These are phyloP conservation scores for Epichloe gansuensis DNA, from an alignment of 2,329 filamentous ascomycete genomes.

Conservation along the genomic window DNA sequence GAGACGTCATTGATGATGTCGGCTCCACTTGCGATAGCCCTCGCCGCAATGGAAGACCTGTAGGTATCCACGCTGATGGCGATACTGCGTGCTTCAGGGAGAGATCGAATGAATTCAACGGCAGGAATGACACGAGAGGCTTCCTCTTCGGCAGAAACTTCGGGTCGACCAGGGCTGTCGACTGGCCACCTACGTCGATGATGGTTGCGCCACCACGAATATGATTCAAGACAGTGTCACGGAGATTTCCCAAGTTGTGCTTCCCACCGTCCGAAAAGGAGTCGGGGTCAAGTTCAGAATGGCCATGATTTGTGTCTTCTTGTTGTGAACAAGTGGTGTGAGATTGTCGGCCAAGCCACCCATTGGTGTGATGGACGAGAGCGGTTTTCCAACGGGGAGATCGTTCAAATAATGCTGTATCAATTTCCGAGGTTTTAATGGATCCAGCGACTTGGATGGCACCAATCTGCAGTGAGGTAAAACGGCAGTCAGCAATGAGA, in stretches of 20 bases:
- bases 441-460: constrained; percentile 40
- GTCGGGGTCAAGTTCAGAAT: constrained; percentile 89
- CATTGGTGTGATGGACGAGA: constrained; percentile 49
- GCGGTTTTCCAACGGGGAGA: constrained; percentile 35
- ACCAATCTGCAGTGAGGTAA: constrained; percentile 32
- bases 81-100: constrained; percentile 50
- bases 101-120: constrained; percentile 58
- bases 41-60: constrained; percentile 68
- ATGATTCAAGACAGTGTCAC: constrained; percentile 46
- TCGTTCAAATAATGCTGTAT: constrained; percentile 50
- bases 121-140: constrained; percentile 64
- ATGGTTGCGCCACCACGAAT: constrained; percentile 65
- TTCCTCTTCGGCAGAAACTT: constrained; percentile 64
- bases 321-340: constrained; percentile 42
- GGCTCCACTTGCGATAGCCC: constrained; percentile 65
- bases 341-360: constrained; percentile 36
- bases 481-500: not conserved
- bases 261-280: constrained; percentile 88
- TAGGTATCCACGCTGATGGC: constrained; percentile 89
- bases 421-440: constrained; percentile 45
- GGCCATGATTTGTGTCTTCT: constrained; percentile 74
- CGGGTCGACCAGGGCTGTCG: constrained; percentile 62
- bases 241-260: constrained; percentile 43
- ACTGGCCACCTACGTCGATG: constrained; percentile 88
- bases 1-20: constrained; percentile 95